Evolutionary conservation across 768 basidiomycete species (phyloP).

Genomic region (Termitomyces sp.): DNA sequence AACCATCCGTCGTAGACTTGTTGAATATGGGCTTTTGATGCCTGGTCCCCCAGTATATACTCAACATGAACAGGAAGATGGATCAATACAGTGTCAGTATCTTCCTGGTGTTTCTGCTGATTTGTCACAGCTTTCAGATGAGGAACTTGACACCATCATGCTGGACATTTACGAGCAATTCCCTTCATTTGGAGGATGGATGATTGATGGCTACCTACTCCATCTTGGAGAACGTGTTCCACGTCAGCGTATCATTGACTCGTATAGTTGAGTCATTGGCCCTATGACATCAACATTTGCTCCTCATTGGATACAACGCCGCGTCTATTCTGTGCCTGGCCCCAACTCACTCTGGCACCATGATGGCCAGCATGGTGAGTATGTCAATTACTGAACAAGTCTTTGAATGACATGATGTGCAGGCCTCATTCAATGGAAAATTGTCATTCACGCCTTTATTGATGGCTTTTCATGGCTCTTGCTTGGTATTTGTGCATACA

Average conservation of each 20-base stretch:
- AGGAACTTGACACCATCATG: background rate
- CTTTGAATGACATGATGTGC: too few species aligned
- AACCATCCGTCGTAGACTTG: background rate
- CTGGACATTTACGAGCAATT: slow-evolving; percentile 12
- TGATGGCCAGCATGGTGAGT: slow-evolving; percentile 33
- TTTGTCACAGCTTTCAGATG: background rate
- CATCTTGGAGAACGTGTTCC: background rate
- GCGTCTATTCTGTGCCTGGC: slow-evolving; percentile 24
- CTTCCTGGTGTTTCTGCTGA: background rate
- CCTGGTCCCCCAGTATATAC: too few species aligned
- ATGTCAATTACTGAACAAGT: too few species aligned
- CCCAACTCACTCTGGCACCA: slow-evolving; percentile 32
- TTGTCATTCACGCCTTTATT: too few species aligned
- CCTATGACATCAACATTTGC: slow-evolving; percentile 1
- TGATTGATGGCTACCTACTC: slow-evolving; percentile 29
- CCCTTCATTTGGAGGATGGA: slow-evolving; percentile 23
- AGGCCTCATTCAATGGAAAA: too few species aligned
- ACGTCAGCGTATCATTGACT: background rate
- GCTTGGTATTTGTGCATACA: slow-evolving; percentile 31
- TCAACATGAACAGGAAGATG: background rate
- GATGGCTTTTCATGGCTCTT: slow-evolving; percentile 29
- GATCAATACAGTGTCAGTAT: background rate
- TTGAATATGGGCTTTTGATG: too few species aligned
- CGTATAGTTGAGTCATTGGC: background rate
- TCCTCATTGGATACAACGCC: slow-evolving; percentile 17